Percentiles rank a stretch among this genome's conserved stretches.
phyloP scores from a whole-genome alignment of 2,329 filamentous ascomycete genomes.

The Podosphaera fusca region DNA sequence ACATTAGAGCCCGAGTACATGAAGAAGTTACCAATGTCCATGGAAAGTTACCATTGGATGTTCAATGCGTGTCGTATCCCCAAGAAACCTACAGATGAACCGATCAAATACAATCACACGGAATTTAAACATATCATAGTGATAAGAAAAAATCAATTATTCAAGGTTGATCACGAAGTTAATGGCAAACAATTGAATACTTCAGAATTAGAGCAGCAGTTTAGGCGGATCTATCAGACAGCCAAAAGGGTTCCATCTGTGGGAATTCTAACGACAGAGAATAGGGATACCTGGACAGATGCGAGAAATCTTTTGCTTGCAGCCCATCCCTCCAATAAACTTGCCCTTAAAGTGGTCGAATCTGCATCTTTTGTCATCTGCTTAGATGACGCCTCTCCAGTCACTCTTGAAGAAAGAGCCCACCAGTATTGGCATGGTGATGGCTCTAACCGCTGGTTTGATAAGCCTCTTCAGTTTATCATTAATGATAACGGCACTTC shows the following conservation, averaged over 20 bases:
- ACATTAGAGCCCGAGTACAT: slow-evolving; percentile 93
- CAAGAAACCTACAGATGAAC: slow-evolving; percentile 58
- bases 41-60: slow-evolving; percentile 98
- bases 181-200: slow-evolving; percentile 70
- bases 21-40: slow-evolving; percentile 91
- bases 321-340: slow-evolving; percentile 57
- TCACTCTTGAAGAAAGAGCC: slow-evolving; percentile 87
- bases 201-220: slow-evolving; percentile 74
- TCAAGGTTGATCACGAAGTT: slow-evolving; percentile 67
- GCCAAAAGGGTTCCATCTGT: slow-evolving; percentile 53
- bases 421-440: slow-evolving; percentile 98
- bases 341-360: slow-evolving; percentile 60
- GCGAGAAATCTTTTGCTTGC: slow-evolving; percentile 54
- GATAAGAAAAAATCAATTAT: slow-evolving; percentile 92
- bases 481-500: slow-evolving; percentile 94
- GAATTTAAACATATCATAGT: slow-evolving; percentile 74
- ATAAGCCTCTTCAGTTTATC: slow-evolving; percentile 96
- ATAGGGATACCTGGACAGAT: slow-evolving; percentile 82
- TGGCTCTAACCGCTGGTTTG: slow-evolving; percentile 85
- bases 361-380: slow-evolving; percentile 78
- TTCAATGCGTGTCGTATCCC: slow-evolving; percentile 85
- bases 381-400: slow-evolving; percentile 71
- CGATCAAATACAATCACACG: slow-evolving; percentile 51
- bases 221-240: slow-evolving; percentile 59
- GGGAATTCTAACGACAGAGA: slow-evolving; percentile 70